Conservation (phyloP, 139 green algal genomes). For the Chlorokybus atmophyticus region DNA sequence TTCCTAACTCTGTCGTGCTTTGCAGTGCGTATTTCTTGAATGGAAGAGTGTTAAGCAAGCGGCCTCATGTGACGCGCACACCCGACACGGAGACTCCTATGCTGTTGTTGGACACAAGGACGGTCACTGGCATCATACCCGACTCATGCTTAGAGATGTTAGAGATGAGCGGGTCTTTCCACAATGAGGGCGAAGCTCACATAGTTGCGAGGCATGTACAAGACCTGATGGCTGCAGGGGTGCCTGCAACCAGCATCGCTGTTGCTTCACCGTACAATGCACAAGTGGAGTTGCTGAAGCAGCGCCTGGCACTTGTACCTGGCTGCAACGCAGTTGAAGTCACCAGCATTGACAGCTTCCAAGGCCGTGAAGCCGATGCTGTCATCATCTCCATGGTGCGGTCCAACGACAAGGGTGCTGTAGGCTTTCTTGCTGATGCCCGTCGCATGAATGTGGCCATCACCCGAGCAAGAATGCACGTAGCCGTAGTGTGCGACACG, state of each 20-base stretch:
- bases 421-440: slow-evolving; percentile 27
- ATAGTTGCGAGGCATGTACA: slow-evolving; percentile 21
- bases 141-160: slow-evolving; percentile 10
- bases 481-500: slow-evolving; percentile 27
- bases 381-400: slow-evolving; percentile 34
- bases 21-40: too few species aligned
- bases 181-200: slow-evolving; percentile 29
- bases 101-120: slow-evolving; percentile 24
- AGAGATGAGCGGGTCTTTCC: slow-evolving; percentile 15
- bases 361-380: slow-evolving; percentile 31
- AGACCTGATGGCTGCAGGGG: slow-evolving; percentile 14
- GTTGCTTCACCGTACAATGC: slow-evolving; percentile 33
- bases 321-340: slow-evolving; percentile 12
- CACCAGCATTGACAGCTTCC: slow-evolving; percentile 26
- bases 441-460: slow-evolving; percentile 31
- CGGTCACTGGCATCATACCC: slow-evolving; percentile 6
- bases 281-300: slow-evolving; percentile 28
- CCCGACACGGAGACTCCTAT: slow-evolving; percentile 9
- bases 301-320: slow-evolving; percentile 3
- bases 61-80: not conserved
- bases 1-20: too few species aligned
- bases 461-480: slow-evolving; percentile 24
- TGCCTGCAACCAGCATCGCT: slow-evolving; percentile 13
- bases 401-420: slow-evolving; percentile 9
- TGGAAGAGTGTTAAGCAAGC: not conserved